phyloP scores from a whole-genome alignment of 2,329 filamentous ascomycete genomes.

The Colletotrichum coccodes region DNA sequence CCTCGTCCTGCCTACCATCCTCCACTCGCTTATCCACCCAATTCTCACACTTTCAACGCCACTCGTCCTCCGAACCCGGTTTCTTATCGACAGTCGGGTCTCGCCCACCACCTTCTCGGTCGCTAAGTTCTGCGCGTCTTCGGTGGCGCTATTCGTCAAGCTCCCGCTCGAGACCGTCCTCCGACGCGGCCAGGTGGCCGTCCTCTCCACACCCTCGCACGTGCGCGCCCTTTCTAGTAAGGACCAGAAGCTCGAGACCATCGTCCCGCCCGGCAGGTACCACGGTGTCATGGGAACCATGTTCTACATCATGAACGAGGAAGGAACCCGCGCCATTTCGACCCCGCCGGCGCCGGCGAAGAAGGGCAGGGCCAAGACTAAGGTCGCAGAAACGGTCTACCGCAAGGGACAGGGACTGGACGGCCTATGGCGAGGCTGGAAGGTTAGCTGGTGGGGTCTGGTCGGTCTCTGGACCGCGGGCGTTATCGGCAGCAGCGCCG shows the following conservation, averaged over 20 bases:
- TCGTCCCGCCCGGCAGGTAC: constrained; percentile 84
- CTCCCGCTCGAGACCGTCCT: constrained; percentile 93
- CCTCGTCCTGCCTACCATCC: constrained; percentile 83
- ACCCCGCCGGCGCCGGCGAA: constrained; percentile 43
- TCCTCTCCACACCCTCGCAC: constrained; percentile 67
- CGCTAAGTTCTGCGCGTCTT: constrained; percentile 83
- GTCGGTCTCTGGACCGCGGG: constrained; percentile 79
- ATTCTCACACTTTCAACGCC: constrained; percentile 85
- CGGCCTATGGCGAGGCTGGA: constrained; percentile 79
- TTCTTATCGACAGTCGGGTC: constrained; percentile 83
- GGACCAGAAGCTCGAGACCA: constrained; percentile 68
- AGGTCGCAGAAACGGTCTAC: constrained; percentile 54
- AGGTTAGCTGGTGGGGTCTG: constrained; percentile 81
- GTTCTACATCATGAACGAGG: constrained; percentile 85
- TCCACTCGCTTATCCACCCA: constrained; percentile 87
- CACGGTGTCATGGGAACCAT: constrained; percentile 91
- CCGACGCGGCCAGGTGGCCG: constrained; percentile 84
- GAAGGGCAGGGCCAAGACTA: constrained; percentile 45
- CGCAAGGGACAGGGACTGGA: constrained; percentile 74
- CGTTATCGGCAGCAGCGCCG: constrained; percentile 69
- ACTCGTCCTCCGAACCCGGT: constrained; percentile 84
- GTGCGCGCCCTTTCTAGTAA: constrained; percentile 56
- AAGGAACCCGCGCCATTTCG: constrained; percentile 70
- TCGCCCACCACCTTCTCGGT: constrained; percentile 86
- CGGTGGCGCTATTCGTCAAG: constrained; percentile 84